Conservation (phyloP, 352 stramenopile species). For the Globisporangium spinosum region DNA sequence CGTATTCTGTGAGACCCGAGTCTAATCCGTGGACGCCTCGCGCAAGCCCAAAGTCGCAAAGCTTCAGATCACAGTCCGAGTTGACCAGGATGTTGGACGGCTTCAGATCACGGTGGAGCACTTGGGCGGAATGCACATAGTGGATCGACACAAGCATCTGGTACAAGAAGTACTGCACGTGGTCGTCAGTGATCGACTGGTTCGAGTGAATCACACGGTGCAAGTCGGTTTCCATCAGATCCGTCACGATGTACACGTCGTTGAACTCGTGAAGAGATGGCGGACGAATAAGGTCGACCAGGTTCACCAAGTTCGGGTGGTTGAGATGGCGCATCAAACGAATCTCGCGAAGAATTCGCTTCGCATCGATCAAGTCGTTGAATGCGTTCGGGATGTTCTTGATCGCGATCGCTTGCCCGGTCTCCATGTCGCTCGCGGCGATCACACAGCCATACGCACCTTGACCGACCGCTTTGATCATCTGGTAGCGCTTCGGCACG, state of each 20-base stretch:
- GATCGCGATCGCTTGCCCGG: constrained; percentile 89
- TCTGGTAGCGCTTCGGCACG: constrained; percentile 81
- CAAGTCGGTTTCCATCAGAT: constrained; percentile 77
- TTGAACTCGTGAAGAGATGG: constrained; percentile 86
- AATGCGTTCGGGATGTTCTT: constrained; percentile 96
- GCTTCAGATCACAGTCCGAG: constrained; percentile 76
- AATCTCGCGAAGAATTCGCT: constrained; percentile 86
- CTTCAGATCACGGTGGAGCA: constrained; percentile 77
- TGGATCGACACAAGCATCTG: constrained; percentile 77
- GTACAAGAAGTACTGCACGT: constrained; percentile 79
- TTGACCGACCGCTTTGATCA: constrained; percentile 89
- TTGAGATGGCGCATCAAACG: constrained; percentile 87
- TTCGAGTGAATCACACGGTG: constrained; percentile 82
- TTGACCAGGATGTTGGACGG: constrained; percentile 81
- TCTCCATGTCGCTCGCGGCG: constrained; percentile 81
- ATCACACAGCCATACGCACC: constrained; percentile 92
- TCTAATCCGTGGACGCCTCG: constrained; percentile 71
- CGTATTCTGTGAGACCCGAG: constrained; percentile 87
- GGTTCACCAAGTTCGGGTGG: constrained; percentile 79
- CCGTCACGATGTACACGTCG: constrained; percentile 83
- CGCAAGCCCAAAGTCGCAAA: constrained; percentile 79
- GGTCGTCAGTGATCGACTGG: constrained; percentile 75
- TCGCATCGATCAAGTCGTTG: constrained; percentile 85
- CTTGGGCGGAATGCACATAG: constrained; percentile 77
- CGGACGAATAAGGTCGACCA: constrained; percentile 74